Conservation (phyloP, 306 rosid species). For the Cicer chorassanicum region DNA sequence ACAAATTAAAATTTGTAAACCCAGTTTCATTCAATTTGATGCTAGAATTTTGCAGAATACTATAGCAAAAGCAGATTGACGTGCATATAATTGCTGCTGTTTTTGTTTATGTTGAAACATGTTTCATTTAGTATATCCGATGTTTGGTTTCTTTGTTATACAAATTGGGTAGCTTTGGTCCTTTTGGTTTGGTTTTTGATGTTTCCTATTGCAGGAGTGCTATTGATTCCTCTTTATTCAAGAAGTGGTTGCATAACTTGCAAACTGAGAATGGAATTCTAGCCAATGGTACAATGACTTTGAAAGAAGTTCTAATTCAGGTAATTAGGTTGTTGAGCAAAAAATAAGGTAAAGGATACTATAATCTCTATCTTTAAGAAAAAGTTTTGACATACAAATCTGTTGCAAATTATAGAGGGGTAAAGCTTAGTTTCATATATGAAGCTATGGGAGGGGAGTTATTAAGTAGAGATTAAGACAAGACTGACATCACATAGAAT, state of each 20-base stretch:
- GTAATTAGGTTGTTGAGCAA: slow-evolving; percentile 43
- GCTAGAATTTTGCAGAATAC: neutral
- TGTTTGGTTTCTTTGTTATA: neutral
- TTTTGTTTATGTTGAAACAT: too few relatives aligned
- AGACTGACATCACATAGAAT: neutral
- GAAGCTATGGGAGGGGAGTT: neutral
- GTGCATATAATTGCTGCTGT: too few relatives aligned
- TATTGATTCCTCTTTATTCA: slow-evolving; percentile 79
- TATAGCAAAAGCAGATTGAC: too few relatives aligned
- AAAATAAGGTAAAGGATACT: neutral
- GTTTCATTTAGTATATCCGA: too few relatives aligned
- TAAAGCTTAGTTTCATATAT: neutral
- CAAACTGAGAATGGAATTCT: slow-evolving; percentile 78
- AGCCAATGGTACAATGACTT: slow-evolving; percentile 60
- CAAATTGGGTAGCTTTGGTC: neutral
- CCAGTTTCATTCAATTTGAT: slow-evolving; percentile 26
- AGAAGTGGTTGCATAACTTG: slow-evolving; percentile 81
- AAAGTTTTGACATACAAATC: neutral
- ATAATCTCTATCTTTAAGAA: neutral
- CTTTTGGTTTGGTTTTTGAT: slow-evolving; percentile 8
- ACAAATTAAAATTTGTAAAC: neutral
- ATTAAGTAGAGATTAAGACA: neutral
- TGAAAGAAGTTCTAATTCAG: slow-evolving; percentile 81
- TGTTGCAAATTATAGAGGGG: neutral
- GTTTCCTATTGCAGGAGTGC: slow-evolving; percentile 66